phyloP scores from a whole-genome alignment of 495 filamentous ascomycete genomes.

The Penicillium angulare region DNA sequence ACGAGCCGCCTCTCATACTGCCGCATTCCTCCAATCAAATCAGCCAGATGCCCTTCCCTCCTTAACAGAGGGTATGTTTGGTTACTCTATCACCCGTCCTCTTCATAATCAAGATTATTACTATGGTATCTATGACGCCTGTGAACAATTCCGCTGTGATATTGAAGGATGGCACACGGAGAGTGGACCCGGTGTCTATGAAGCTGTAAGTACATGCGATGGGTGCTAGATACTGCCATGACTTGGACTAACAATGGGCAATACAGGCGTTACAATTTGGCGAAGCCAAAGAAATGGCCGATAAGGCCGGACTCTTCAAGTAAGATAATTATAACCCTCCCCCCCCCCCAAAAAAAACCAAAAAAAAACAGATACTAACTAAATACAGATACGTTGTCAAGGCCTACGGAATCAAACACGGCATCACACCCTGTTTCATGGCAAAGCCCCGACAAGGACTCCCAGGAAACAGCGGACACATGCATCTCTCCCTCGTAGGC shows the following conservation, averaged over 20 bases:
- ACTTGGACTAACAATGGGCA: slow-evolving; percentile 2
- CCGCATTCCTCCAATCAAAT: slow-evolving; percentile 70
- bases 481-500: slow-evolving; percentile 81
- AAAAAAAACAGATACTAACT: background rate
- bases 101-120: slow-evolving; percentile 94
- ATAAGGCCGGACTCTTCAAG: slow-evolving; percentile 91
- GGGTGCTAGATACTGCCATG: background rate
- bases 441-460: slow-evolving; percentile 91
- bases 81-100: slow-evolving; percentile 90
- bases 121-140: slow-evolving; percentile 84
- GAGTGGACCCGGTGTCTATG: slow-evolving; percentile 91
- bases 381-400: slow-evolving; percentile 73
- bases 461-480: slow-evolving; percentile 92
- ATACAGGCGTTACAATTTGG: slow-evolving; percentile 74
- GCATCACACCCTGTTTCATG: slow-evolving; percentile 97
- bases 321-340: slow-evolving; percentile 30
- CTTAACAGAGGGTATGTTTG: slow-evolving; percentile 96
- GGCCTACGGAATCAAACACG: slow-evolving; percentile 76
- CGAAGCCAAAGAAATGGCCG: slow-evolving; percentile 83
- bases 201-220: slow-evolving; percentile 61
- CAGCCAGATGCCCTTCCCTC: slow-evolving; percentile 67
- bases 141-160: slow-evolving; percentile 74
- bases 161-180: slow-evolving; percentile 99
- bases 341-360: background rate
- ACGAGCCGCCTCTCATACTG: slow-evolving; percentile 68